Evolutionary conservation across 208 protist species (phyloP).

Genomic region (Trypanosomatidae sp.): DNA sequence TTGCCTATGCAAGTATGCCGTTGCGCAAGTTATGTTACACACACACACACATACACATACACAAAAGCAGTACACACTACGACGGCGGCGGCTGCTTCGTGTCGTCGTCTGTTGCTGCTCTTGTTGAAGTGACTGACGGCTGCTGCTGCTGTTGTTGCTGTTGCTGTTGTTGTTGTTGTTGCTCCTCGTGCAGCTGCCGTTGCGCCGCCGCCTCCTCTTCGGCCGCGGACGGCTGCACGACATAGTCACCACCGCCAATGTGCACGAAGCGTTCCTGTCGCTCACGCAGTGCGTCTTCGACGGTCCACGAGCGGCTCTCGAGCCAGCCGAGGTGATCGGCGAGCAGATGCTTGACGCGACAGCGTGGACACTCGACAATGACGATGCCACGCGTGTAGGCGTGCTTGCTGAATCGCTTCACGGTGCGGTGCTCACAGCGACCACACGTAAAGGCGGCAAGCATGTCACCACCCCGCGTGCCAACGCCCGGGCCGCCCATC

Average conservation of each 20-base stretch:
- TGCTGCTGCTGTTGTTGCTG: no score
- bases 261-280: constrained; percentile 58
- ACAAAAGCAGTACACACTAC: no score
- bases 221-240: constrained; percentile 7
- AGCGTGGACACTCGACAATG: constrained; percentile 83
- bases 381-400: constrained; percentile 89
- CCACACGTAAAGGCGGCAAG: constrained; percentile 83
- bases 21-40: no score
- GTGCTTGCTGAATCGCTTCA: constrained; percentile 87
- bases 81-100: no score
- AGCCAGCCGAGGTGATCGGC: constrained; percentile 90
- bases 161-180: background rate
- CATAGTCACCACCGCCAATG: constrained; percentile 47
- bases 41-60: no score
- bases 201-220: background rate
- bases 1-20: no score
- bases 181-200: background rate
- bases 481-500: constrained; percentile 74
- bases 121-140: no score
- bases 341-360: constrained; percentile 74
- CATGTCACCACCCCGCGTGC: constrained; percentile 66
- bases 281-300: constrained; percentile 74
- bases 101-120: no score
- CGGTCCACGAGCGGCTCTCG: constrained; percentile 47
- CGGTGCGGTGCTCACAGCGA: constrained; percentile 71